Percentiles rank a stretch among this genome's conserved stretches.
These are phyloP conservation scores for Candida silvicultrix DNA, from an alignment of 805 yeast genomes.

Conservation along the genomic window DNA sequence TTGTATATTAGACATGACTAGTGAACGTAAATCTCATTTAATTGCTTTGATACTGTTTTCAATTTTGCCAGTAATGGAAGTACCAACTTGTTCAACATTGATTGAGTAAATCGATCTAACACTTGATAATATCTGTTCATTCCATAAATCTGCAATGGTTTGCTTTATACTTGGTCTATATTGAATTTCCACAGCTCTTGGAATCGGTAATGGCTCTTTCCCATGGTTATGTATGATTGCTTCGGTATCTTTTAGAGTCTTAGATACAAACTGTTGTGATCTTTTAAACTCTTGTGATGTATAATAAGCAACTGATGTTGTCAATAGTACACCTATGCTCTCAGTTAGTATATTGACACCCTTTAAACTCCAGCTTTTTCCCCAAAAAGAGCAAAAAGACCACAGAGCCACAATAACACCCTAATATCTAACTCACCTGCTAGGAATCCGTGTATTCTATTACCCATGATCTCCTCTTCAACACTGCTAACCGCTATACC, in stretches of 20 bases:
- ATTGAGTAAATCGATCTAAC: constrained; percentile 59
- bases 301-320: constrained; percentile 56
- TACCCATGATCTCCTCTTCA: constrained; percentile 29
- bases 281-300: constrained; percentile 50
- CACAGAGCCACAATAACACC: no score
- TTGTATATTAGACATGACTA: background rate
- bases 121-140: constrained; percentile 57
- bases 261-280: constrained; percentile 40
- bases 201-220: constrained; percentile 34
- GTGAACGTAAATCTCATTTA: no score
- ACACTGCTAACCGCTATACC: background rate
- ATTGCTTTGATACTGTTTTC: background rate
- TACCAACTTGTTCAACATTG: constrained; percentile 34
- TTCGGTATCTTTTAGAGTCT: constrained; percentile 41
- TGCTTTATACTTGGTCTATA: constrained; percentile 46
- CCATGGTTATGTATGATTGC: constrained; percentile 48
- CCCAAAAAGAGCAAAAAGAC: no score
- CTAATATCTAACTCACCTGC: constrained; percentile 43
- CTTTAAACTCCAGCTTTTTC: no score
- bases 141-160: constrained; percentile 75
- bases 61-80: constrained; percentile 5
- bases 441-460: constrained; percentile 49
- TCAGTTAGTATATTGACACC: background rate
- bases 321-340: constrained; percentile 37
- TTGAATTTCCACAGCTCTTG: constrained; percentile 35